phyloP scores from a whole-genome alignment of 2,329 filamentous ascomycete genomes.

The Fusarium sp. region DNA sequence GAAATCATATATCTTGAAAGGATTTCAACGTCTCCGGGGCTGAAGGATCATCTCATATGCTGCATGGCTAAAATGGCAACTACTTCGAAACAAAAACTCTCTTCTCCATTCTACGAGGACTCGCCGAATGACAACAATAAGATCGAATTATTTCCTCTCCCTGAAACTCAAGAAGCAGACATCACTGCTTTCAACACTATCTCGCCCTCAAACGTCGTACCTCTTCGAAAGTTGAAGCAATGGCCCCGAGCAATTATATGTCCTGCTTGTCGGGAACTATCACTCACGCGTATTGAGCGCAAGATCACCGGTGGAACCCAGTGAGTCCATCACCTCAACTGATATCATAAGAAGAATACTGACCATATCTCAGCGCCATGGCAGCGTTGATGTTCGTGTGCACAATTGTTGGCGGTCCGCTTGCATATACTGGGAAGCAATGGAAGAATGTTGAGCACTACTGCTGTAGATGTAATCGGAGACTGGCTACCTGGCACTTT shows the following conservation, averaged over 20 bases:
- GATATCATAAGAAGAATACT: not conserved
- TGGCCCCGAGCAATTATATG: conserved; percentile 39
- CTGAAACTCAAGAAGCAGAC: not conserved
- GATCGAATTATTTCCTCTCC: conserved; percentile 13
- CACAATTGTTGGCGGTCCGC: conserved; percentile 28
- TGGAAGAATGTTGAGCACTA: conserved; percentile 44
- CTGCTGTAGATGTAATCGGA: conserved; percentile 40
- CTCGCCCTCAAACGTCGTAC: conserved; percentile 29
- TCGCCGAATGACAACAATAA: conserved; percentile 8
- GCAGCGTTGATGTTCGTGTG: conserved; percentile 37
- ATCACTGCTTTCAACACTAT: conserved; percentile 34
- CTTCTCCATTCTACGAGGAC: not conserved
- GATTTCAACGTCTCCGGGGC: accelerated
- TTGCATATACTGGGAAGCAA: conserved; percentile 29
- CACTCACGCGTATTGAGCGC: conserved; percentile 35
- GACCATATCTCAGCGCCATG: conserved; percentile 20
- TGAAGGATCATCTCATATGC: too few relatives aligned
- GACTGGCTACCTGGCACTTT: conserved; percentile 40
- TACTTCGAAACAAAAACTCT: not conserved
- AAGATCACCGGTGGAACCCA: conserved; percentile 41
- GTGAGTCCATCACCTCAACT: conserved; percentile 11
- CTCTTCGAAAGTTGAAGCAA: conserved; percentile 35
- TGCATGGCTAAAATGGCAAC: conserved; percentile 2
- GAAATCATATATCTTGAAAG: not conserved
- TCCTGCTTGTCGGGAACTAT: conserved; percentile 38